phyloP scores from a whole-genome alignment of 2,329 filamentous ascomycete genomes.

The Alternaria incomplexa region DNA sequence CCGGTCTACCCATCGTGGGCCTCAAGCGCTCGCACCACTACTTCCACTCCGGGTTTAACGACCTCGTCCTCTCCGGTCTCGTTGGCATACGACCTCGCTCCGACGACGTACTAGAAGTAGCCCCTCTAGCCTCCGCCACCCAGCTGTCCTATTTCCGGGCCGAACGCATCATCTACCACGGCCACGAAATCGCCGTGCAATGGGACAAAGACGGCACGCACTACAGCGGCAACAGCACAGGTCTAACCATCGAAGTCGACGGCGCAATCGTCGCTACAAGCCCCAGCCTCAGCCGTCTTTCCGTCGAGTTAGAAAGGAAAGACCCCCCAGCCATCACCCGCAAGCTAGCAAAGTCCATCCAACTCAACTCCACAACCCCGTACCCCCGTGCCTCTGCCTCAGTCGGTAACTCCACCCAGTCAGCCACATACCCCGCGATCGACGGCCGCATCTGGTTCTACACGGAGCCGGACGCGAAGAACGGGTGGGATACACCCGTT shows the following conservation, averaged over 20 bases:
- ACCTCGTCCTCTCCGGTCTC: constrained; percentile 51
- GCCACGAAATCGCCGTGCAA: constrained; percentile 50
- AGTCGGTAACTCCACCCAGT: constrained; percentile 22
- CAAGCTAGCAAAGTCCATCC: constrained; percentile 47
- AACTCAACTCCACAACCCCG: constrained; percentile 35
- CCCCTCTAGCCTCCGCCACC: constrained; percentile 44
- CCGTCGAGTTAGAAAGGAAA: constrained; percentile 23
- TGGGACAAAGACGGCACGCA: constrained; percentile 49
- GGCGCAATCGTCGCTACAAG: constrained; percentile 41
- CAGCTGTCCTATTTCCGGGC: constrained; percentile 51
- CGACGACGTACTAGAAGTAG: constrained; percentile 50
- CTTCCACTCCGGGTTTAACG: constrained; percentile 55
- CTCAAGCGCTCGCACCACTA: constrained; percentile 53
- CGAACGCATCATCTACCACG: constrained; percentile 52
- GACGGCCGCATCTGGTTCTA: constrained; percentile 52
- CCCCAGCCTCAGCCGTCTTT: constrained; percentile 31
- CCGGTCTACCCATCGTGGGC: constrained; percentile 51
- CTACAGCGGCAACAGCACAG: constrained; percentile 32
- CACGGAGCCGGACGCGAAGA: constrained; percentile 42
- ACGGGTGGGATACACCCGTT: constrained; percentile 47
- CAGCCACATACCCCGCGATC: constrained; percentile 45
- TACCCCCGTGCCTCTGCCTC: constrained; percentile 46
- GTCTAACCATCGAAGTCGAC: constrained; percentile 47
- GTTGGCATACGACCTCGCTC: constrained; percentile 51
- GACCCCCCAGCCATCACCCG: constrained; percentile 34